These are phyloP conservation scores for Ophiosphaerella narmari DNA, from an alignment of 2,329 filamentous ascomycete genomes.

Conservation along the genomic window DNA sequence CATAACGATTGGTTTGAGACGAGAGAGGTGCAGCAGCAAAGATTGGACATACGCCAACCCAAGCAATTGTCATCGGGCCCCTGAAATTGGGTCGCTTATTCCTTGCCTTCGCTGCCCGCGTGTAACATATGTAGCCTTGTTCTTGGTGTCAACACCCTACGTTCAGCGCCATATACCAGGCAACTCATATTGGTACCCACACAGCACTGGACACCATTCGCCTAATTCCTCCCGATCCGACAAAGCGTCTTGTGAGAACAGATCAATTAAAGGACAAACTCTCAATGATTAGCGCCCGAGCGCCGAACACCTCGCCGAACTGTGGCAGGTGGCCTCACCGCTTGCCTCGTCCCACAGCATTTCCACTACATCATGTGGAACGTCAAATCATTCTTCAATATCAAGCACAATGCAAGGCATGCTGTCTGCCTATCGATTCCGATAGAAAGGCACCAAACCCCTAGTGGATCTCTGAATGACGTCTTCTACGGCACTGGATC, in stretches of 20 bases:
- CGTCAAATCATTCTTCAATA: conserved; percentile 3
- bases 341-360: conserved; percentile 8
- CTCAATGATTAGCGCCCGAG: not conserved
- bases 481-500: conserved; percentile 22
- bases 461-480: not conserved
- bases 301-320: conserved; percentile 21
- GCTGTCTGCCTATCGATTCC: not conserved
- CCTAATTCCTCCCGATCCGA: not conserved
- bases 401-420: conserved; percentile 18
- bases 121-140: too few relatives aligned
- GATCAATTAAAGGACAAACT: not conserved
- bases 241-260: not conserved
- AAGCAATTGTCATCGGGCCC: too few relatives aligned
- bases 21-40: too few relatives aligned
- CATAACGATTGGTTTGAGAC: too few relatives aligned
- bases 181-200: too few relatives aligned
- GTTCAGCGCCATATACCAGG: too few relatives aligned
- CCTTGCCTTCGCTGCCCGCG: too few relatives aligned
- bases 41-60: too few relatives aligned
- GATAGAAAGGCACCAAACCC: conserved; percentile 1
- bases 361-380: conserved; percentile 8
- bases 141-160: too few relatives aligned
- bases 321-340: conserved; percentile 16
- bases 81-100: too few relatives aligned
- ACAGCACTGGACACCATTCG: too few relatives aligned